Percentiles rank a stretch among this genome's conserved stretches.
Evolutionary conservation across 306 rosid species (phyloP).

Genomic region (Acmispon strigosus): DNA sequence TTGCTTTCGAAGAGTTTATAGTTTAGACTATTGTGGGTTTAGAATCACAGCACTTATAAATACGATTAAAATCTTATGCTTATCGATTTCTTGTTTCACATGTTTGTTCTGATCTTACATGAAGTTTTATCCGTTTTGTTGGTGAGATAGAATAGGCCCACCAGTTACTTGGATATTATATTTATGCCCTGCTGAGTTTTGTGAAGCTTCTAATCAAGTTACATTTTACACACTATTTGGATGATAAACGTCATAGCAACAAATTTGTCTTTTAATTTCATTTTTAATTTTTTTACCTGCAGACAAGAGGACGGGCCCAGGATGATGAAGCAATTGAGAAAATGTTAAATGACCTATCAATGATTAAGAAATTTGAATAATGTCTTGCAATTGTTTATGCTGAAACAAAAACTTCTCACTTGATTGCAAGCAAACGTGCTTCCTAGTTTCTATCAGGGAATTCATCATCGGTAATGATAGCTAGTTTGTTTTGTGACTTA

Average conservation of each 20-base stretch:
- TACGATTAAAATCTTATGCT: neutral
- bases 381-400: neutral
- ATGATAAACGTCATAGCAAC: neutral
- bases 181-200: neutral
- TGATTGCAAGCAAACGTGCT: neutral
- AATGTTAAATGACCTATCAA: constrained; percentile 77
- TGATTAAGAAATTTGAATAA: constrained; percentile 86
- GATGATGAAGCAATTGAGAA: constrained; percentile 95
- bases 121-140: neutral
- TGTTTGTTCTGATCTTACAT: neutral
- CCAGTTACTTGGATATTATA: neutral
- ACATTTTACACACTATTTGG: neutral
- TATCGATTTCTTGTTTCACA: neutral
- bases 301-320: constrained; percentile 89
- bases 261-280: neutral
- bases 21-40: neutral
- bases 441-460: neutral
- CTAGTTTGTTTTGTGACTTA: neutral
- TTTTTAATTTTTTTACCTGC: constrained; percentile 4
- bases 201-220: neutral
- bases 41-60: neutral
- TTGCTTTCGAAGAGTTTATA: neutral
- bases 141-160: neutral
- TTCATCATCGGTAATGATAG: neutral
- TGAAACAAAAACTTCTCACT: no score